Conservation (phyloP, 169 alveolate genomes). For the Plasmodium reichenowi region DNA sequence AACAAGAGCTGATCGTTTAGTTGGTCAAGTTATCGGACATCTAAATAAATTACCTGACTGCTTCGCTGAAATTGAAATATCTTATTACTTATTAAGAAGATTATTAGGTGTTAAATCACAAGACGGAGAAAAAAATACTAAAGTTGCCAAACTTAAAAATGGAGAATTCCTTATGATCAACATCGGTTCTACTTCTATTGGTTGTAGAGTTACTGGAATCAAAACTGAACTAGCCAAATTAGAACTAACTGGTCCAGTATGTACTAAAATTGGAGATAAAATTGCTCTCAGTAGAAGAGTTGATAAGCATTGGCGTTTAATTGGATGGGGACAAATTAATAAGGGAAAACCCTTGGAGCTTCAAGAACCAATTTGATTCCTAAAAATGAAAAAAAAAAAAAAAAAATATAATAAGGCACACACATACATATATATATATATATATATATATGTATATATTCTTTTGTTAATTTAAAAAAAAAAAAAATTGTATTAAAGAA, state of each 20-base stretch:
- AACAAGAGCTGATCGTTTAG: conserved; percentile 97
- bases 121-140: conserved; percentile 90
- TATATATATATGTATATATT: conserved; percentile 7
- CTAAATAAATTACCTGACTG: conserved; percentile 96
- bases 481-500: neutral
- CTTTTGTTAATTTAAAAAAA: neutral
- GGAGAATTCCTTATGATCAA: conserved; percentile 98
- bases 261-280: conserved; percentile 96
- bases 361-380: conserved; percentile 76
- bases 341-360: conserved; percentile 87
- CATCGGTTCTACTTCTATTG: conserved; percentile 97
- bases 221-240: conserved; percentile 93
- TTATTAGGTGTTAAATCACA: conserved; percentile 92
- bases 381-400: conserved; percentile 6
- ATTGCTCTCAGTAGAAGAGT: conserved; percentile 98
- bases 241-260: conserved; percentile 93
- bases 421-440: conserved; percentile 1
- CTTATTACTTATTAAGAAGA: conserved; percentile 90
- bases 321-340: conserved; percentile 98
- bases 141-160: conserved; percentile 95
- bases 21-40: conserved; percentile 98
- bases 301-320: conserved; percentile 97
- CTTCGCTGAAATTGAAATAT: conserved; percentile 94
- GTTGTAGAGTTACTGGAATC: conserved; percentile 95
- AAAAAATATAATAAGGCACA: neutral